Percentiles rank a stretch among this genome's conserved stretches.
Conservation (phyloP, 768 basidiomycete genomes). For the Termitomyces sp. region DNA sequence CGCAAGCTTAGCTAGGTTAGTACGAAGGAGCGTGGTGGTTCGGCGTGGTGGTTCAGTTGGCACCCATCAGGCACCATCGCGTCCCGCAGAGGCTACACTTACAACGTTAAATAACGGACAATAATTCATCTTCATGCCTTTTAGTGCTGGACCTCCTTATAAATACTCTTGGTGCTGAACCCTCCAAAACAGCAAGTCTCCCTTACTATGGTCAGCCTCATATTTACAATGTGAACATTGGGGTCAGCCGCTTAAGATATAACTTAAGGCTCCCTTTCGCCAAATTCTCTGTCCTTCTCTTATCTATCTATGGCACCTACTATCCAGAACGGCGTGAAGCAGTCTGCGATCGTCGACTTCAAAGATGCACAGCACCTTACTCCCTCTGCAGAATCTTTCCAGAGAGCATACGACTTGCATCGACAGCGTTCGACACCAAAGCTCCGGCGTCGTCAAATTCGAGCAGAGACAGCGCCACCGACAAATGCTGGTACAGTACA, state of each 20-base stretch:
- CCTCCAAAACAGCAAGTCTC: background rate
- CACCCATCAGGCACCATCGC: too few species aligned
- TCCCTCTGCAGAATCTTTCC: background rate
- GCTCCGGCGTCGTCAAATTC: conserved; percentile 9
- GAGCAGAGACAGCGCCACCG: background rate
- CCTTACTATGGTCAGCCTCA: conserved; percentile 1
- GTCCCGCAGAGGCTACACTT: too few species aligned
- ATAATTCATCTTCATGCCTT: background rate
- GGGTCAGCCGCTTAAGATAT: conserved; percentile 9
- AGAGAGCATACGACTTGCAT: background rate
- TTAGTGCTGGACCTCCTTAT: background rate
- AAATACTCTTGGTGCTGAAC: background rate
- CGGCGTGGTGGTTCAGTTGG: too few species aligned
- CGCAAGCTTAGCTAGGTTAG: background rate
- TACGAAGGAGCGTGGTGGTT: too few species aligned
- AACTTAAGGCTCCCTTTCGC: background rate
- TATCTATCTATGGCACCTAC: conserved; percentile 10
- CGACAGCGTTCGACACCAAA: background rate
- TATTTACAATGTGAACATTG: background rate
- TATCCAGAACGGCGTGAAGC: background rate
- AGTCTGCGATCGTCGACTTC: background rate
- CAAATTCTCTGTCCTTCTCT: background rate
- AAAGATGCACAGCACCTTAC: background rate
- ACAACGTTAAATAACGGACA: too few species aligned
- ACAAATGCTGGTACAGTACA: background rate